These are phyloP conservation scores for Fusarium sp. DNA, from an alignment of 2,329 filamentous ascomycete species.

Conservation along the genomic window DNA sequence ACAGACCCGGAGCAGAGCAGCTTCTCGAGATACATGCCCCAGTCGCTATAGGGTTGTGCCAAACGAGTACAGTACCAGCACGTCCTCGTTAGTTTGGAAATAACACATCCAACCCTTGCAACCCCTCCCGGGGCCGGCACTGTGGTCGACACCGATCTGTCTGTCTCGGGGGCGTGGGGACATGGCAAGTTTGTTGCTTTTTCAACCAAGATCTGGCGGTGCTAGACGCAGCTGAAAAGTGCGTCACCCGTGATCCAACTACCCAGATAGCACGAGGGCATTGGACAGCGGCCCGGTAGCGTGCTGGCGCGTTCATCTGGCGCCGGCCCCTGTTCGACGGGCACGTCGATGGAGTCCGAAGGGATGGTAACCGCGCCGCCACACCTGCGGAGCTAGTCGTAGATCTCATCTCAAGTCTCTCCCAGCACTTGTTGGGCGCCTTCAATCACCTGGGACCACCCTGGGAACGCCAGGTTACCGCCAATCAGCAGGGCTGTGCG, in stretches of 20 bases:
- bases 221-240: constrained; percentile 33
- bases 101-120: neutral
- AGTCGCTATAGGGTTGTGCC: neutral
- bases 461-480: constrained; percentile 1
- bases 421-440: constrained; percentile 14
- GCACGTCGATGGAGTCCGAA: constrained; percentile 27
- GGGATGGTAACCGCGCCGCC: constrained; percentile 38
- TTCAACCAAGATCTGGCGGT: constrained; percentile 23
- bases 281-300: neutral
- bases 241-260: constrained; percentile 12
- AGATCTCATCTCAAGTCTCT: constrained; percentile 34
- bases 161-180: constrained; percentile 14
- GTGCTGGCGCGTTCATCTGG: constrained; percentile 11
- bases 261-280: neutral
- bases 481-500: constrained; percentile 17
- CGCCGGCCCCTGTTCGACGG: constrained; percentile 14
- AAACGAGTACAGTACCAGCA: neutral
- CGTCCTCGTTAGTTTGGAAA: neutral
- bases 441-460: constrained; percentile 8
- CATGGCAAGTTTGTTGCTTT: constrained; percentile 22
- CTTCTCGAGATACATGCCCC: neutral
- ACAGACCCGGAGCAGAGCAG: neutral
- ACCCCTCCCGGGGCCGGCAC: neutral
- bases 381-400: constrained; percentile 31
- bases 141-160: constrained; percentile 9